These are phyloP conservation scores for Karstenula rhodostoma DNA, from an alignment of 2,329 filamentous ascomycete genomes.

Conservation along the genomic window DNA sequence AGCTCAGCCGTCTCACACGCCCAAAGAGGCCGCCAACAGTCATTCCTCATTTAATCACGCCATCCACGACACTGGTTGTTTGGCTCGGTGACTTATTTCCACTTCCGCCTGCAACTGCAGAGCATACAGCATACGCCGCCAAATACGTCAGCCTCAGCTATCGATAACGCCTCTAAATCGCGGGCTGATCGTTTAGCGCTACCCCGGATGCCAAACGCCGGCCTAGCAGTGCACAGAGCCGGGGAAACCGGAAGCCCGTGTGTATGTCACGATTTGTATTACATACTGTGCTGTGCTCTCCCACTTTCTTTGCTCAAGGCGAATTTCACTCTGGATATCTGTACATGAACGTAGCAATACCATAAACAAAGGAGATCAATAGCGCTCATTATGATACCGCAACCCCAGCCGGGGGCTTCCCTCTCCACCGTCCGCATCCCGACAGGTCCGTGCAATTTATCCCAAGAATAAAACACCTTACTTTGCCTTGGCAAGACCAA, in stretches of 20 bases:
- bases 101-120: not conserved
- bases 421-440: slow-evolving; percentile 10
- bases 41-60: slow-evolving; percentile 3
- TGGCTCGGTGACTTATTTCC: not conserved
- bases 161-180: slow-evolving; percentile 25
- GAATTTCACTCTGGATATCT: slow-evolving; percentile 17
- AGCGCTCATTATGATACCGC: slow-evolving; percentile 20
- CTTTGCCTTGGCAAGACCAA: slow-evolving; percentile 89
- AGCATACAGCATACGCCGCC: slow-evolving; percentile 19
- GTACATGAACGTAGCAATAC: slow-evolving; percentile 17
- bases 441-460: slow-evolving; percentile 7
- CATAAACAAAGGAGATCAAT: slow-evolving; percentile 14
- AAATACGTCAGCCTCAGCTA: slow-evolving; percentile 21
- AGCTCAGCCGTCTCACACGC: slow-evolving; percentile 25
- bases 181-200: slow-evolving; percentile 1
- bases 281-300: not conserved
- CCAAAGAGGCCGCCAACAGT: slow-evolving; percentile 16
- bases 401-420: slow-evolving; percentile 33
- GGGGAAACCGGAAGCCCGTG: not conserved
- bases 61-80: not conserved
- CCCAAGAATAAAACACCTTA: slow-evolving; percentile 44
- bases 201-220: not conserved
- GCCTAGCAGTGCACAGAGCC: not conserved
- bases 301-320: not conserved
- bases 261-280: too few species aligned